Evolutionary conservation across 2,329 filamentous ascomycete genomes (phyloP).

Genomic region (Blastomyces gilchristii): DNA sequence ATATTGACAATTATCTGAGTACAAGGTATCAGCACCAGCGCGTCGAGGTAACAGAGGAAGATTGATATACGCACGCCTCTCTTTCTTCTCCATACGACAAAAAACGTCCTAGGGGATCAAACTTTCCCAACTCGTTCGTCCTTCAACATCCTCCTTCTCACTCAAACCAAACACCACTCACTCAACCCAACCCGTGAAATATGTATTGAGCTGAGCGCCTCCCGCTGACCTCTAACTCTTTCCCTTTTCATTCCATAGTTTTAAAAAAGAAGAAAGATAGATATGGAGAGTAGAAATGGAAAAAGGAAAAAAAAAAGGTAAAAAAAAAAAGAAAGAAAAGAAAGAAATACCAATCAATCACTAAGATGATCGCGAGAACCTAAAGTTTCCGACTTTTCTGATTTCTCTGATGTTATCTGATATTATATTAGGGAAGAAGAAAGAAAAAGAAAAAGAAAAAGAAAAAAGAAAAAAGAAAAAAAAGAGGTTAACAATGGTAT

Average conservation of each 20-base stretch:
- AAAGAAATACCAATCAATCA: neutral
- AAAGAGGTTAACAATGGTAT: constrained; percentile 2
- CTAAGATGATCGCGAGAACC: neutral
- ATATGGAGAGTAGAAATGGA: neutral
- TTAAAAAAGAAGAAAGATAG: neutral
- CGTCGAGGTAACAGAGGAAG: neutral
- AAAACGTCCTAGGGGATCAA: neutral
- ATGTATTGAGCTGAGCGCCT: neutral
- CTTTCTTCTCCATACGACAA: neutral
- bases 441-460: neutral
- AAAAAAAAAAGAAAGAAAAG: neutral
- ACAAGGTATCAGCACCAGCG: neutral
- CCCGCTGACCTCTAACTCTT: neutral
- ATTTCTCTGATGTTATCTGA: neutral
- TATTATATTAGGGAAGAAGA: neutral
- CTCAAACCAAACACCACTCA: neutral
- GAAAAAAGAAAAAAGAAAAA: neutral
- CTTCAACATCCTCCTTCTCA: no score
- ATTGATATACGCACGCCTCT: neutral
- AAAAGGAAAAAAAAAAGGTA: neutral
- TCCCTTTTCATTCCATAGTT: neutral
- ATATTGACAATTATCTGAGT: neutral
- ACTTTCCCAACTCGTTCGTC: neutral
- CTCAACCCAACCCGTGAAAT: neutral
- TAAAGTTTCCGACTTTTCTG: neutral